A percentile compares a stretch with the other conserved stretches of the same genome.
phyloP scores from a whole-genome alignment of 1,284 basidiomycete species.

The Marasmius sp. region DNA sequence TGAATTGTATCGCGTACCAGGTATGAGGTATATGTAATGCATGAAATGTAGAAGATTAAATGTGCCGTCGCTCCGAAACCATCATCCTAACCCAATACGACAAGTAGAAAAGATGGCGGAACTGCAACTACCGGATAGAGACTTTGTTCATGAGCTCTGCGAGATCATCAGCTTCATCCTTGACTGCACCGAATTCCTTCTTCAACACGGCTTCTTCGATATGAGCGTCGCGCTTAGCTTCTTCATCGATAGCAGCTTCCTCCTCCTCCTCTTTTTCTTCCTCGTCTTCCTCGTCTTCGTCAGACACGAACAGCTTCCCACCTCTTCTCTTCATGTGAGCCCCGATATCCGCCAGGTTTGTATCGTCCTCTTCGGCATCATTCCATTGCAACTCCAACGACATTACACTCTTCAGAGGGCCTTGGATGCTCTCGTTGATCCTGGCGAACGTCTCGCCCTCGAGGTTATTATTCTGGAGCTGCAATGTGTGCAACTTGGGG shows the following conservation, averaged over 20 bases:
- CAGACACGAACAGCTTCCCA: constrained; percentile 53
- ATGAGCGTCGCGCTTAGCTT: constrained; percentile 26
- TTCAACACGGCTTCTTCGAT: constrained; percentile 22
- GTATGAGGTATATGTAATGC: too few relatives aligned
- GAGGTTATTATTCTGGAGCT: constrained; percentile 90
- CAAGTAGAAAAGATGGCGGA: background rate
- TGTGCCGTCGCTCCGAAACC: background rate
- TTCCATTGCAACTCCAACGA: constrained; percentile 87
- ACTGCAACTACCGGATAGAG: constrained; percentile 30
- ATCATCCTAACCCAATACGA: background rate
- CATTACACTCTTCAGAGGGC: constrained; percentile 58
- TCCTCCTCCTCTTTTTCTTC: constrained; percentile 65
- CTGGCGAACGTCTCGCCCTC: constrained; percentile 69
- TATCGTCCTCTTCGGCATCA: constrained; percentile 81
- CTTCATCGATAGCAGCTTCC: constrained; percentile 33
- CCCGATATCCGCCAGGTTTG: constrained; percentile 64
- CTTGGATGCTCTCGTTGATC: constrained; percentile 65
- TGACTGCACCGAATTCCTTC: constrained; percentile 22
- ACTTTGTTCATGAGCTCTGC: constrained; percentile 63
- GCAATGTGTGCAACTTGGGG: constrained; percentile 71
- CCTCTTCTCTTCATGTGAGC: constrained; percentile 71
- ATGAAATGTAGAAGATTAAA: background rate
- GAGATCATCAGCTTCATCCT: constrained; percentile 48
- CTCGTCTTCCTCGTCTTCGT: constrained; percentile 82
- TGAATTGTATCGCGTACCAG: background rate